These are phyloP conservation scores for Fusarium vanettenii DNA, from an alignment of 2,329 filamentous ascomycete species.

Conservation along the genomic window DNA sequence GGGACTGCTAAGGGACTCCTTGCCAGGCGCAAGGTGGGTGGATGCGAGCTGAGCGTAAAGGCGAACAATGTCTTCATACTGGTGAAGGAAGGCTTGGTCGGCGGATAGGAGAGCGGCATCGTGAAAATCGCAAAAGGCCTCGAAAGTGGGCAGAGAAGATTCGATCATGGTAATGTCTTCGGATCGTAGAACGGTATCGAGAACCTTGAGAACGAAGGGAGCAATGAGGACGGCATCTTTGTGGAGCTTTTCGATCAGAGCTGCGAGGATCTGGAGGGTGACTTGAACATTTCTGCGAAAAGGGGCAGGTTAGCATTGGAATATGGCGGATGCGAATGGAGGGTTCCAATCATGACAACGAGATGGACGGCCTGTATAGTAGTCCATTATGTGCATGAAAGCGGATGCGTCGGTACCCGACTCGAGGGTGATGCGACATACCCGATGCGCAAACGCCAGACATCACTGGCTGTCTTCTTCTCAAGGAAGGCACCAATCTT, in stretches of 20 bases:
- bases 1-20: slow-evolving; percentile 72
- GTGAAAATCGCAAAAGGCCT: slow-evolving; percentile 88
- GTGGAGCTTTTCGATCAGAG: slow-evolving; percentile 91
- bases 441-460: slow-evolving; percentile 90
- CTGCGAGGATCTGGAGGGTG: slow-evolving; percentile 90
- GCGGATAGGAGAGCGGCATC: slow-evolving; percentile 87
- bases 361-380: not conserved
- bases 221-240: slow-evolving; percentile 92
- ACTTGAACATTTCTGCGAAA: slow-evolving; percentile 85
- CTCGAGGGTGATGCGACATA: slow-evolving; percentile 54
- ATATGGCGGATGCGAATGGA: not conserved
- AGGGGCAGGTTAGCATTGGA: not conserved
- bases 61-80: slow-evolving; percentile 85
- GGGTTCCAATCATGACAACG: slow-evolving; percentile 8
- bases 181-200: slow-evolving; percentile 84
- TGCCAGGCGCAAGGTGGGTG: slow-evolving; percentile 64
- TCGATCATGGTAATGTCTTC: slow-evolving; percentile 94
- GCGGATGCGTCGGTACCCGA: slow-evolving; percentile 30
- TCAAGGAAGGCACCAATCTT: slow-evolving; percentile 96
- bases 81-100: slow-evolving; percentile 83
- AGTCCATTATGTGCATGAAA: not conserved
- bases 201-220: slow-evolving; percentile 83
- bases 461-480: slow-evolving; percentile 91
- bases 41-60: slow-evolving; percentile 85
- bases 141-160: slow-evolving; percentile 86